These are phyloP conservation scores for Phycomyces nitens DNA, from an alignment of 192 early-diverging fungal genomes.

Conservation along the genomic window DNA sequence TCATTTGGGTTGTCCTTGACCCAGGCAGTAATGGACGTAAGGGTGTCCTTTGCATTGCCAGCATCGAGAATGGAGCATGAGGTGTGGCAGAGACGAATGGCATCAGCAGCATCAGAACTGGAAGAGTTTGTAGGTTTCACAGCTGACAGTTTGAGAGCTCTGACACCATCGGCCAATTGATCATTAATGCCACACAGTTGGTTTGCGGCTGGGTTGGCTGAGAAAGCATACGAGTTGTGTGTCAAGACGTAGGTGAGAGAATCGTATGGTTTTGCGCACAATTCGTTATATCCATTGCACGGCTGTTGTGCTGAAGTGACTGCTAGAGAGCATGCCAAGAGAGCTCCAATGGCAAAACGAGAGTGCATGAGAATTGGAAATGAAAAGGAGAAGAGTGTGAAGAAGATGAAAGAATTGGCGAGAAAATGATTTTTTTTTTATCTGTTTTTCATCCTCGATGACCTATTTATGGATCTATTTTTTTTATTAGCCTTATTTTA, in stretches of 20 bases:
- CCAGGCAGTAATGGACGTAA: constrained; percentile 54
- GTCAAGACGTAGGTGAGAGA: constrained; percentile 63
- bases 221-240: constrained; percentile 68
- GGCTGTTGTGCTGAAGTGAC: constrained; percentile 23
- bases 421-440: neutral
- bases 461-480: no score
- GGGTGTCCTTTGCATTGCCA: constrained; percentile 51
- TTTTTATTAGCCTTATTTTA: no score
- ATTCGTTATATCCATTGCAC: constrained; percentile 67
- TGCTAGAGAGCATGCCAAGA: constrained; percentile 3
- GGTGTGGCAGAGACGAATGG: constrained; percentile 64
- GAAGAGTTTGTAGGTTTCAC: constrained; percentile 28
- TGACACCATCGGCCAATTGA: constrained; percentile 72
- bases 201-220: constrained; percentile 58
- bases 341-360: neutral
- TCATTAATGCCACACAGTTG: constrained; percentile 58
- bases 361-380: constrained; percentile 4
- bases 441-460: no score
- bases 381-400: neutral
- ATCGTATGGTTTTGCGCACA: constrained; percentile 63
- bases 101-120: constrained; percentile 10
- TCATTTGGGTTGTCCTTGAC: constrained; percentile 66
- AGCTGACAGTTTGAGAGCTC: constrained; percentile 70
- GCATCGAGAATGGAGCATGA: constrained; percentile 59
- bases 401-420: neutral